A percentile compares a stretch with the other conserved stretches of the same genome.
Evolutionary conservation across 345 rosid species (phyloP).

Genomic region (Arabidopsis arenosa): DNA sequence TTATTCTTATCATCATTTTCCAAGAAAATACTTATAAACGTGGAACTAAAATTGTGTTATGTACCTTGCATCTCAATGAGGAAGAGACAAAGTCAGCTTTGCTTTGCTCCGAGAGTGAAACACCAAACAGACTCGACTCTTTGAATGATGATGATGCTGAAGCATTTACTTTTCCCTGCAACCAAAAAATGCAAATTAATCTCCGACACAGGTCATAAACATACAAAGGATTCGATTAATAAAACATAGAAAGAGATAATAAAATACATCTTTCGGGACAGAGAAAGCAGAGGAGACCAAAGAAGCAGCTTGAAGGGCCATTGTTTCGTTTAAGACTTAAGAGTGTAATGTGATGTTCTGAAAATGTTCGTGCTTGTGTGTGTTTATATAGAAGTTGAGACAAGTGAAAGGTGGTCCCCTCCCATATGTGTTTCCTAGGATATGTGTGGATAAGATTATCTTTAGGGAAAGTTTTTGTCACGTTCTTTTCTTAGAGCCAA

Average conservation of each 20-base stretch:
- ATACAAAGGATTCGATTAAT: background rate
- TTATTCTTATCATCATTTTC: background rate
- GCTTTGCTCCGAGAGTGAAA: constrained; percentile 64
- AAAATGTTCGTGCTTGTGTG: constrained; percentile 25
- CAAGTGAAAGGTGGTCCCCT: constrained; percentile 14
- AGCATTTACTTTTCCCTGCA: constrained; percentile 63
- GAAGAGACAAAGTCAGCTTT: constrained; percentile 61
- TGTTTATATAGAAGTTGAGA: constrained; percentile 42
- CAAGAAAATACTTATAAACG: background rate
- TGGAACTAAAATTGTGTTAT: background rate
- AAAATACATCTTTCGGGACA: constrained; percentile 65
- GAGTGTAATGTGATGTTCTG: constrained; percentile 21
- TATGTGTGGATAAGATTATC: constrained; percentile 64
- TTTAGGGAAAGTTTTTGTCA: constrained; percentile 46
- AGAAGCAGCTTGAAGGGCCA: constrained; percentile 80
- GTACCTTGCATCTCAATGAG: constrained; percentile 72
- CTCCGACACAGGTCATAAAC: background rate
- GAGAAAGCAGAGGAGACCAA: constrained; percentile 69
- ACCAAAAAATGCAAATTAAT: constrained; percentile 11
- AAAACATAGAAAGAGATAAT: background rate
- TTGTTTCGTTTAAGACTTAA: constrained; percentile 26
- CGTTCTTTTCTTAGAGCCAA: constrained; percentile 52
- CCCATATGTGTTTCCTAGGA: constrained; percentile 32
- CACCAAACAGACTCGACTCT: constrained; percentile 79
- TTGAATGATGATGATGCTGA: constrained; percentile 47